Evolutionary conservation across 768 basidiomycete species (phyloP), one percentile per base, ranked within the genome.

Genomic region (Solioccasus polychromus): DNA sequence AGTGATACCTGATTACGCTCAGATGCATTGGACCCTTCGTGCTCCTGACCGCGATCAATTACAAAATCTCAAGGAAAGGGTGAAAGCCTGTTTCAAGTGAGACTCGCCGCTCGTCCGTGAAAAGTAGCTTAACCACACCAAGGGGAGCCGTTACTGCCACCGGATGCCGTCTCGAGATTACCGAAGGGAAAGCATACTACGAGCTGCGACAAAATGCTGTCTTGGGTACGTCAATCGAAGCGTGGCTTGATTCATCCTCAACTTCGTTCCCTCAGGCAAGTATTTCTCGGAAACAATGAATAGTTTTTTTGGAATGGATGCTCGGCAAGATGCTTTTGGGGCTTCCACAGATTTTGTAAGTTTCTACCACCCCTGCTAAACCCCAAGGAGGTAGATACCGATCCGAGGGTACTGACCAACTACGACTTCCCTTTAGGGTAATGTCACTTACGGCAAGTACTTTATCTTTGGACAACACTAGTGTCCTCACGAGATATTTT

Each of bases 1-100:
- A 91, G 90, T 92, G 29, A 90, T 90, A 44, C 91, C 92, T 1
- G 89, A 91, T 61, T 85, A 90, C 53, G 75, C 88, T 24, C 79
- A 75, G 53, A 80, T 92, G 79, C 68, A 66, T 3, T 93, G 87
- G 79, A 62, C 79, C 22, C 77, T 83, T 15, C 78, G 91, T 17
- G 84, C 90, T 22, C 80, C 85, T 12, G 82, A 76, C 10, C 73
- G 72, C 51, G 68, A 61, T 31, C 82, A 87, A 46, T 63, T 90
- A 5, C 62, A 67, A 23, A 67, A 59, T 3, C 70, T 91, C 37
- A 71, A 70, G 1, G 73, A 78, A 45, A 78, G 86, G 38, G 78
- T 89, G 15, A 71, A 72, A 39, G 76, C 76, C 8, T 93, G 90
- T 66, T 79, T 93, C 56, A 63, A 80, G 88, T 92, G 54, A 53